Evolutionary conservation across 805 yeast species (phyloP).

Genomic region (Ogataea sp.): DNA sequence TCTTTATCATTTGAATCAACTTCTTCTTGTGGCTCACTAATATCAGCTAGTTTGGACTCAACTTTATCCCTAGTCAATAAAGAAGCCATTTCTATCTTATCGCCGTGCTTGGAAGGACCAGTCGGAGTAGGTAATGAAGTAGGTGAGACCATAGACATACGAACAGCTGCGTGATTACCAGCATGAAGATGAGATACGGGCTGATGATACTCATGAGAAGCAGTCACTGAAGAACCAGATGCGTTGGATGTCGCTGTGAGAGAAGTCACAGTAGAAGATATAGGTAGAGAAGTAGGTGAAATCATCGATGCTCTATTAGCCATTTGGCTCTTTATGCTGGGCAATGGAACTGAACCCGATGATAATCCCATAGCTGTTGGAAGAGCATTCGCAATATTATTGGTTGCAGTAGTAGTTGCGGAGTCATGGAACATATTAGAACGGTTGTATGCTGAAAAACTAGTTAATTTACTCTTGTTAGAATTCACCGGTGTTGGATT

Average conservation of each 20-base stretch:
- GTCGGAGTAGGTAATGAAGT: background rate
- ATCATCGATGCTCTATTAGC: background rate
- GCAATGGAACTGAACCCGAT: background rate
- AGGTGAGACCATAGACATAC: background rate
- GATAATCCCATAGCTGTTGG: background rate
- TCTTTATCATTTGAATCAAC: no score
- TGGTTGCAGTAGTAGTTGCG: background rate
- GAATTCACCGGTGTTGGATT: background rate
- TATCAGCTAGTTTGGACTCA: no score
- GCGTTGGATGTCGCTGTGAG: no score
- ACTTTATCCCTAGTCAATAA: background rate
- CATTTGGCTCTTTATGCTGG: background rate
- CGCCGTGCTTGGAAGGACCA: no score
- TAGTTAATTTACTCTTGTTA: background rate
- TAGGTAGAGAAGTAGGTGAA: background rate
- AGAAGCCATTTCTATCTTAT: background rate
- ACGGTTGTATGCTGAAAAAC: background rate
- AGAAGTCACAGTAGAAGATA: no score
- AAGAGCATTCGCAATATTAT: background rate
- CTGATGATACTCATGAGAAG: no score
- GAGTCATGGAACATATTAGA: background rate
- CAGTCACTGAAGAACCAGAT: no score
- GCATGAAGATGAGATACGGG: no score
- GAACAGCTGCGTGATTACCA: background rate
- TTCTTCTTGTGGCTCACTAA: no score